Conservation (phyloP, 1,139 yeast genomes). For the Arxiozyma bovina region DNA sequence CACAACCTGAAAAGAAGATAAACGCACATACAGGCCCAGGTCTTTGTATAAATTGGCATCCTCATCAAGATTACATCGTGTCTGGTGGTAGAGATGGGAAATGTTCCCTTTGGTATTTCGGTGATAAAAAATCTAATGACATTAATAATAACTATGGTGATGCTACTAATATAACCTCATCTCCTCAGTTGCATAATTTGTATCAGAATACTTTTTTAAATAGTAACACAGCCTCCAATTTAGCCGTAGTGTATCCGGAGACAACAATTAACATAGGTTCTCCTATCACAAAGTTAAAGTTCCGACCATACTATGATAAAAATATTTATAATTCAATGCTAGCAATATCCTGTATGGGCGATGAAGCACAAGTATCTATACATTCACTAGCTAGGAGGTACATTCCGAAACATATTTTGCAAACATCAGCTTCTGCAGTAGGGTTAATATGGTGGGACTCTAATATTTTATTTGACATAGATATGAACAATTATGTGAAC, state of each 20-base stretch:
- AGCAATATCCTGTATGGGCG: constrained; percentile 70
- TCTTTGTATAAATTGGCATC: constrained; percentile 80
- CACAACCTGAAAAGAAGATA: constrained; percentile 58
- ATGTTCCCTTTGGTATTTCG: constrained; percentile 31
- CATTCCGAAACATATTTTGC: constrained; percentile 55
- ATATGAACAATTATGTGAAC: constrained; percentile 25
- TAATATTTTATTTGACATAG: constrained; percentile 26
- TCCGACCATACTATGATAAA: constrained; percentile 37
- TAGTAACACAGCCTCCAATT: constrained; percentile 20
- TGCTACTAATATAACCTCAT: constrained; percentile 6
- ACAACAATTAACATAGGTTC: constrained; percentile 68
- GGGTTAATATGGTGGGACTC: constrained; percentile 33
- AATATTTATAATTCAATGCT: constrained; percentile 45
- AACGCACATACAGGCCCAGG: constrained; percentile 94
- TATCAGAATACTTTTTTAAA: constrained; percentile 10
- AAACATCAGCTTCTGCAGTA: constrained; percentile 24
- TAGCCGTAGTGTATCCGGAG: constrained; percentile 45
- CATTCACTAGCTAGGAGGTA: constrained; percentile 68
- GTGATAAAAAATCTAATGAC: constrained; percentile 23
- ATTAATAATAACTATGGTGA: background rate
- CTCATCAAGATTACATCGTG: constrained; percentile 67
- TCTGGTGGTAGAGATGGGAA: constrained; percentile 86
- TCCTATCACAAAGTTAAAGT: constrained; percentile 47
- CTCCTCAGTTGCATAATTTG: constrained; percentile 7
- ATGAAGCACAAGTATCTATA: constrained; percentile 63